These are phyloP conservation scores for Fusarium annulatum DNA, from an alignment of 2,329 filamentous ascomycete genomes.

Conservation along the genomic window DNA sequence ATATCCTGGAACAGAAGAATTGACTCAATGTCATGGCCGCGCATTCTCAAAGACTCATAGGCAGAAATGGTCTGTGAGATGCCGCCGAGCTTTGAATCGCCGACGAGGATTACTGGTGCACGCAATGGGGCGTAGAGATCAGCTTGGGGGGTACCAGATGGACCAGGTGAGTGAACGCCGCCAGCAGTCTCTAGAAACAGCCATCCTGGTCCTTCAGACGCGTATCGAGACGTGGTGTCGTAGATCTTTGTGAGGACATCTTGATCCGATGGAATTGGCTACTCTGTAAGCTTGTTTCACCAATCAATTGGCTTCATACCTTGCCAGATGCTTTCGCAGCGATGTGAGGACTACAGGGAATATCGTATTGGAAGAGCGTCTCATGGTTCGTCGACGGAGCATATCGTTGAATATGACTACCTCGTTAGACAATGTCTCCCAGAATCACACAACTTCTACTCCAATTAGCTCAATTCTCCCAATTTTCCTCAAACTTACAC, in stretches of 20 bases:
- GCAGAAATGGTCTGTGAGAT: slow-evolving; percentile 85
- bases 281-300: not conserved
- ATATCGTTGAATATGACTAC: slow-evolving; percentile 73
- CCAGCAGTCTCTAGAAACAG: slow-evolving; percentile 84
- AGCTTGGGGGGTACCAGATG: slow-evolving; percentile 80
- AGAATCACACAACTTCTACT: not conserved
- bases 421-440: not conserved
- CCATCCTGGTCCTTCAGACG: slow-evolving; percentile 64
- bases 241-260: slow-evolving; percentile 62
- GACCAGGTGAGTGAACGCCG: slow-evolving; percentile 82
- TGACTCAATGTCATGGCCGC: slow-evolving; percentile 80
- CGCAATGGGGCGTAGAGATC: slow-evolving; percentile 81
- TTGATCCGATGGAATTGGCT: slow-evolving; percentile 63
- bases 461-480: not conserved
- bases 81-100: slow-evolving; percentile 80
- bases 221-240: slow-evolving; percentile 47
- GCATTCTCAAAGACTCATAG: slow-evolving; percentile 79
- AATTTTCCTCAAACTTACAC: slow-evolving; percentile 54
- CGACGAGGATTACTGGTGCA: slow-evolving; percentile 79
- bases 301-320: slow-evolving; percentile 42
- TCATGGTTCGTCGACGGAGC: slow-evolving; percentile 60
- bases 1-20: slow-evolving; percentile 76
- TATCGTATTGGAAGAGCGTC: slow-evolving; percentile 77
- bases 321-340: slow-evolving; percentile 66
- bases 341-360: slow-evolving; percentile 82